Base-by-base conservation (phyloP, 2,329 filamentous ascomycete species). In the Aspergillus cejpii region DNA sequence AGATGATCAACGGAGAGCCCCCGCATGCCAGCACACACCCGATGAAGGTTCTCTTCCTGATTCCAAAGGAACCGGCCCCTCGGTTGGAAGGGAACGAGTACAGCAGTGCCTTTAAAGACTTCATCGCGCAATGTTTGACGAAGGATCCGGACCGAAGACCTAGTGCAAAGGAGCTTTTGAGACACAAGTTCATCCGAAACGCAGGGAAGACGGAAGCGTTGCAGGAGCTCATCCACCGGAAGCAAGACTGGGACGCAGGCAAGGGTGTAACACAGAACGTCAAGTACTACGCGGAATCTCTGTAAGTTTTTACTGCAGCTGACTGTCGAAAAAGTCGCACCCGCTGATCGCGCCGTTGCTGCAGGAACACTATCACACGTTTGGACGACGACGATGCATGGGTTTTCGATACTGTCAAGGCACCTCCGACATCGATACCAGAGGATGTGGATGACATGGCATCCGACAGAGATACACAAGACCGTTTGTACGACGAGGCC, bases 371-470 rank as follows among this genome's bases (percentile, higher is more conserved):
- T 6, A 78, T 94, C 27, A 60, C 63, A 20, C 57, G 61, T 43
- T 75, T 78, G 2, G 75, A 79, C 2, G 83, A 89, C 4, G 76
- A 86, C 12, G 88, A 95, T 52, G 90, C 87, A 52, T 97, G 91
- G 91, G 84, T 94, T 2, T 97, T 97, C 62, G 91, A 96, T 60
- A 97, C 91, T 0, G 82, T 97, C 61, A 92, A 87, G 65, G 77
- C 79, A 8, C 67, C 74, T 6, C 87, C 85, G 0, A 67, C 72
- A 49, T 73, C 83, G 24, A 76, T 73, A 3, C 74, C 79, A 3
- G 78, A 72, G 46, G 72, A 78, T 56, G 80, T 76, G 65, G 49
- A 64, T 48, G 19, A 60, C 47, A 51, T 76, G 70, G 56, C 68
- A 70, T 45, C 65, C 71, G 47, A 77, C 29, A 67, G 72, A 0